phyloP scores from a whole-genome alignment of 2,329 filamentous ascomycete species.

The Penicillium sp. region DNA sequence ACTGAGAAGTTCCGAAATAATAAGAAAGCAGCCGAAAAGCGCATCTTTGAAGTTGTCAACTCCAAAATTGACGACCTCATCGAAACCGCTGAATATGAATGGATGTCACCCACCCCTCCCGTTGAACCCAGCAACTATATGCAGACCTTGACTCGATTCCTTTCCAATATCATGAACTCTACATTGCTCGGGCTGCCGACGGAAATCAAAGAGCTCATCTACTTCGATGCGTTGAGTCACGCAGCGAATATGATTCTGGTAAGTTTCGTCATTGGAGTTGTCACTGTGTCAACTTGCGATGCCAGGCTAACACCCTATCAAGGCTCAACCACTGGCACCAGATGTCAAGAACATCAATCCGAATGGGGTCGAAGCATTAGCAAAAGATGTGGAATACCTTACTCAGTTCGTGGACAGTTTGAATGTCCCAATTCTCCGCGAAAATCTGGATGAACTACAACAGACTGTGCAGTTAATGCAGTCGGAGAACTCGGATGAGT shows the following conservation, averaged over 20 bases:
- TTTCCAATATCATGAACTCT: conserved; percentile 94
- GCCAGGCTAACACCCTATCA: conserved; percentile 12
- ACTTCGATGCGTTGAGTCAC: conserved; percentile 91
- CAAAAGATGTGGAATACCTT: conserved; percentile 77
- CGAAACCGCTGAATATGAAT: conserved; percentile 96
- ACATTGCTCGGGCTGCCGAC: conserved; percentile 88
- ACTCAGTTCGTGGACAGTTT: conserved; percentile 80
- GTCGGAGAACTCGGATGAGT: conserved; percentile 86
- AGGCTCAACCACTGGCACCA: conserved; percentile 69
- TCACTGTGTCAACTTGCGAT: background rate
- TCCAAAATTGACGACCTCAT: conserved; percentile 97
- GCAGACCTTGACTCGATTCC: conserved; percentile 84
- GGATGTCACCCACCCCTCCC: conserved; percentile 59
- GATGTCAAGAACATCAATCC: conserved; percentile 82
- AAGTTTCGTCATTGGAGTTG: conserved; percentile 20
- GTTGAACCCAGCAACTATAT: conserved; percentile 86
- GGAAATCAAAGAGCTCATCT: conserved; percentile 95
- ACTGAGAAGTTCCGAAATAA: conserved; percentile 81
- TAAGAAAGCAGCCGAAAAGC: conserved; percentile 93
- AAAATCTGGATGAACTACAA: conserved; percentile 85
- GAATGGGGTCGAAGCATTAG: conserved; percentile 72
- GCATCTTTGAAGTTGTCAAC: conserved; percentile 97
- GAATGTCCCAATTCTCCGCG: conserved; percentile 78
- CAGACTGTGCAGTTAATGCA: conserved; percentile 88
- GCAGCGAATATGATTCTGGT: conserved; percentile 80